Percentiles rank a stretch among this genome's conserved stretches.
Conservation (phyloP, 1,284 basidiomycete species). For the Trichosporon asahii region DNA sequence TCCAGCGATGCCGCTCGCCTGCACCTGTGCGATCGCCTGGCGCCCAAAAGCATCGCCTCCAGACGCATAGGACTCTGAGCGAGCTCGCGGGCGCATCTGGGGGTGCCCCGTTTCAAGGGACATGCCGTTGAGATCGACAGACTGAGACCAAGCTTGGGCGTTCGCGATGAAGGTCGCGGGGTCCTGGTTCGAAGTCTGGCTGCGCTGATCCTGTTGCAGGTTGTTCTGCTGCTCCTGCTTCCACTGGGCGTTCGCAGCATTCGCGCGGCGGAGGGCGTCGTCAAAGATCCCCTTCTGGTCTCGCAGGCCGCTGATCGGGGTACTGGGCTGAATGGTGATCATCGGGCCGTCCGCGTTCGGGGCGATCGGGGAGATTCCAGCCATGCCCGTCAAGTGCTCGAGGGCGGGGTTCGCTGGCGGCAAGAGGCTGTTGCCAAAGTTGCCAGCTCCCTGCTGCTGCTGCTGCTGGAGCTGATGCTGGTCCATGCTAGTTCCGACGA, state of each 20-base stretch:
- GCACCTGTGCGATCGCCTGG: conserved; percentile 22
- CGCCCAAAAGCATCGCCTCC: conserved; percentile 35
- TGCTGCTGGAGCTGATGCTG: conserved; percentile 7
- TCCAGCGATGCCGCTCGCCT: not conserved
- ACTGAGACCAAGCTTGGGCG: conserved; percentile 17
- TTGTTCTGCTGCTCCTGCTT: conserved; percentile 22
- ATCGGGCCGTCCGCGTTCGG: conserved; percentile 50
- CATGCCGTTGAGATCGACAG: conserved; percentile 11
- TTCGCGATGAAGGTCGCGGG: conserved; percentile 7
- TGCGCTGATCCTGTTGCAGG: conserved; percentile 29
- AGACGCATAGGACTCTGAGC: conserved; percentile 45
- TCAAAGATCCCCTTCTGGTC: conserved; percentile 49
- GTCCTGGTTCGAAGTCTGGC: conserved; percentile 13
- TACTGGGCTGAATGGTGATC: conserved; percentile 53
- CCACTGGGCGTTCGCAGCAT: conserved; percentile 16
- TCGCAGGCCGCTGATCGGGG: conserved; percentile 49
- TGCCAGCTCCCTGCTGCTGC: conserved; percentile 11
- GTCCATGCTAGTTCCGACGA: conserved; percentile 11
- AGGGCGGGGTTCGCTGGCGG: conserved; percentile 45
- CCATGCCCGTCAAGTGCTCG: conserved; percentile 47
- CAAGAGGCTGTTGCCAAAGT: conserved; percentile 31
- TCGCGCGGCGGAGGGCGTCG: conserved; percentile 39
- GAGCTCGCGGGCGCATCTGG: conserved; percentile 35
- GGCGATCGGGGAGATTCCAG: conserved; percentile 48
- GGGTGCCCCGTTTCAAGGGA: conserved; percentile 7